These are phyloP conservation scores for Phellopilus nigrolimitatus DNA, from an alignment of 1,284 basidiomycete genomes.

Conservation along the genomic window DNA sequence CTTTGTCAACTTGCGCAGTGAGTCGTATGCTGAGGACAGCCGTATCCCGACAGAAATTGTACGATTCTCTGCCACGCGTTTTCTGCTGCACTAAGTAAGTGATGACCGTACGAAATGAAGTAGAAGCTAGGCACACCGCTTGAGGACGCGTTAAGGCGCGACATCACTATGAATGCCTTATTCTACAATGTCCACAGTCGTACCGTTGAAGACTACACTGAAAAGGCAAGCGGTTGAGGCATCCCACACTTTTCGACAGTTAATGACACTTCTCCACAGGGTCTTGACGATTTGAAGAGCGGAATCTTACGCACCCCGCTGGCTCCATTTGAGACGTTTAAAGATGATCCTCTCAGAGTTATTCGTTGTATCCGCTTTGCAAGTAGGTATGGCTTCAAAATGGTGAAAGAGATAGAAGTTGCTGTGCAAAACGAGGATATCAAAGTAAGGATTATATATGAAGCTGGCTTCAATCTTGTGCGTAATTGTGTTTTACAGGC, in stretches of 20 bases:
- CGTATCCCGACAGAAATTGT: slow-evolving; percentile 88
- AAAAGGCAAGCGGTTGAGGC: slow-evolving; percentile 46
- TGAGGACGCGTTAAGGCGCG: slow-evolving; percentile 88
- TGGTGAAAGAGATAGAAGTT: slow-evolving; percentile 69
- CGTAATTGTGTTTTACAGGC: slow-evolving; percentile 38
- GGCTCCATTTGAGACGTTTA: slow-evolving; percentile 82
- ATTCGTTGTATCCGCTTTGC: slow-evolving; percentile 91
- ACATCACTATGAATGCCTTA: slow-evolving; percentile 93
- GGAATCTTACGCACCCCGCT: slow-evolving; percentile 89
- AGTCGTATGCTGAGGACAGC: slow-evolving; percentile 85
- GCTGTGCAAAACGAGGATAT: slow-evolving; percentile 67
- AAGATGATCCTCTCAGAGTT: slow-evolving; percentile 91
- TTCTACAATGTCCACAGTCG: slow-evolving; percentile 95
- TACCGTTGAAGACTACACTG: slow-evolving; percentile 87
- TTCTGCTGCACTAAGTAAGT: background rate
- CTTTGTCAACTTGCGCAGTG: slow-evolving; percentile 91
- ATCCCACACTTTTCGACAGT: too few species aligned
- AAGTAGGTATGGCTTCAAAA: slow-evolving; percentile 79
- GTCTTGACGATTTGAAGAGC: slow-evolving; percentile 75
- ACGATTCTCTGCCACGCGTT: slow-evolving; percentile 27
- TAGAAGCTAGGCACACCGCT: slow-evolving; percentile 90
- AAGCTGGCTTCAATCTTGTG: slow-evolving; percentile 2
- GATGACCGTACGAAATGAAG: slow-evolving; percentile 6
- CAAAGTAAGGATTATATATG: slow-evolving; percentile 45
- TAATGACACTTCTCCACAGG: slow-evolving; percentile 39